Evolutionary conservation across 495 filamentous ascomycete genomes (phyloP).

Genomic region (Podospora australis): DNA sequence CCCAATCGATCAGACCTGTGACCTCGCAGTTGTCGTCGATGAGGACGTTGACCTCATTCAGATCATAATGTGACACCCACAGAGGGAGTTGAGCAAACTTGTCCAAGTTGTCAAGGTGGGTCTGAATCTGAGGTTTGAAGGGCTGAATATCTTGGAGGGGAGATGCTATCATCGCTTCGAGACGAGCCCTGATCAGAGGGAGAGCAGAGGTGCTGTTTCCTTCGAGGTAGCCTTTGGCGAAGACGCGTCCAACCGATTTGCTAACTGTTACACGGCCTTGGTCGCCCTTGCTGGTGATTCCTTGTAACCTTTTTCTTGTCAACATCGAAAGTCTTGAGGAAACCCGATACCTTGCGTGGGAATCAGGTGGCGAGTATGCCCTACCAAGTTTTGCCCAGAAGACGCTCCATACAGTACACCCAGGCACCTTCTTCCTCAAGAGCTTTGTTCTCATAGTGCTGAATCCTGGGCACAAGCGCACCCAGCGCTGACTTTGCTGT

Average conservation of each 20-base stretch:
- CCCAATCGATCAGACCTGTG: background rate
- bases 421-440: conserved; percentile 4
- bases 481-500: conserved; percentile 4
- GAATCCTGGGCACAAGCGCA: conserved; percentile 2
- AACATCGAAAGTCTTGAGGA: too few relatives aligned
- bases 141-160: background rate
- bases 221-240: conserved; percentile 2
- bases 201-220: background rate
- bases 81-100: conserved; percentile 3
- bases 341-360: too few relatives aligned
- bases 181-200: background rate
- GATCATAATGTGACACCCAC: conserved; percentile 2
- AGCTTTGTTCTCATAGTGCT: too few relatives aligned
- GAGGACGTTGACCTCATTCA: background rate
- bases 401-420: conserved; percentile 8
- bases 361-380: too few relatives aligned
- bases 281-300: conserved; percentile 3
- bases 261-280: conserved; percentile 5
- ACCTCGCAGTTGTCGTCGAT: background rate
- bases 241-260: conserved; percentile 6
- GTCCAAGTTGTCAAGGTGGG: conserved; percentile 3
- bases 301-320: background rate
- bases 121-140: background rate
- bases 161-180: conserved; percentile 2
- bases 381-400: too few relatives aligned